Conservation (phyloP, 2,329 filamentous ascomycete genomes). For the Ophiosphaerella narmari region DNA sequence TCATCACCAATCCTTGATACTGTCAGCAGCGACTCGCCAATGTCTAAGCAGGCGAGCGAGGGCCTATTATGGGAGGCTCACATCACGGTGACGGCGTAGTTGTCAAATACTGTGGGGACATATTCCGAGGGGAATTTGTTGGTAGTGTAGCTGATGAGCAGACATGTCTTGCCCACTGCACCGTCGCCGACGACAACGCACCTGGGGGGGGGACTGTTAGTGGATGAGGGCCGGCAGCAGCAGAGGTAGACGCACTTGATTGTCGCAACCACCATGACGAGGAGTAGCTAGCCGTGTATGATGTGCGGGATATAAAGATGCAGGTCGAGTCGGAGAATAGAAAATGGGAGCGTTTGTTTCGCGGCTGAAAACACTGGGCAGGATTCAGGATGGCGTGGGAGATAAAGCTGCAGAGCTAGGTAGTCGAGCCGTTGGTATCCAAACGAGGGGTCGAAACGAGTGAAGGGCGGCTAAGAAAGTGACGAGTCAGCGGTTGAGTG, state of each 20-base stretch:
- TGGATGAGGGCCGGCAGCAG: background rate
- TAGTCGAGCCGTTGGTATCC: constrained; percentile 32
- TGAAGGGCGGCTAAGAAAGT: constrained; percentile 33
- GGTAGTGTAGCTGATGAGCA: constrained; percentile 98
- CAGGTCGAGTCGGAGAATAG: background rate
- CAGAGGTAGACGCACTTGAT: constrained; percentile 45
- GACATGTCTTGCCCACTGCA: constrained; percentile 98
- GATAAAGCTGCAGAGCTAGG: constrained; percentile 25
- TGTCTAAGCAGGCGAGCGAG: background rate
- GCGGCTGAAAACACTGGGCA: constrained; percentile 14
- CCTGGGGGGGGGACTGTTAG: constrained; percentile 55
- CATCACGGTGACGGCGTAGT: constrained; percentile 99
- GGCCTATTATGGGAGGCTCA: constrained; percentile 57
- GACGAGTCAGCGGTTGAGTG: constrained; percentile 34
- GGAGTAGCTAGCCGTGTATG: constrained; percentile 3
- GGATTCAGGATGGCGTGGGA: constrained; percentile 21
- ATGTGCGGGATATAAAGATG: background rate
- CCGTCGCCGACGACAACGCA: constrained; percentile 99
- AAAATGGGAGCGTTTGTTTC: constrained; percentile 8
- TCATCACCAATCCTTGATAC: constrained; percentile 90
- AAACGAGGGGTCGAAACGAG: constrained; percentile 44
- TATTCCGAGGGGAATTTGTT: constrained; percentile 99
- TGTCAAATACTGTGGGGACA: constrained; percentile 98
- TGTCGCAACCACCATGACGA: constrained; percentile 48
- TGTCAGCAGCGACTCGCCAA: constrained; percentile 28